Percentiles rank a stretch among this genome's conserved stretches.
Evolutionary conservation across 2,329 filamentous ascomycete genomes (phyloP).

Genomic region (Diplodia sapinea): DNA sequence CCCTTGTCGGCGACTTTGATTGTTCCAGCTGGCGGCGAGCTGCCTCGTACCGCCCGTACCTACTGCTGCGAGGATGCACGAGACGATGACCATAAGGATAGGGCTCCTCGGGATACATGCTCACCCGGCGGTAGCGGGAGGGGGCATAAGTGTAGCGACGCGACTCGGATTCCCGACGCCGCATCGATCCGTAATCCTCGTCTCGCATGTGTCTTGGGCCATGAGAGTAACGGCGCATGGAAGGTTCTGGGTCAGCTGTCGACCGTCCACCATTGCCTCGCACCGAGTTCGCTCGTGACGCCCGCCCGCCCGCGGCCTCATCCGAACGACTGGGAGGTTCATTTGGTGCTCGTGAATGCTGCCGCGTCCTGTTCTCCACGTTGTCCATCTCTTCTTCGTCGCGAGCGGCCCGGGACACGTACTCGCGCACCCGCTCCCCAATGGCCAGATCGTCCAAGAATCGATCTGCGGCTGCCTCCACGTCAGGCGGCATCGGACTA

Average conservation of each 20-base stretch:
- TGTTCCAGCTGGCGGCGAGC: slow-evolving; percentile 27
- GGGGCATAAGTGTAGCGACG: slow-evolving; percentile 25
- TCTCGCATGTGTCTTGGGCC: not conserved
- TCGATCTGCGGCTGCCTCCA: slow-evolving; percentile 43
- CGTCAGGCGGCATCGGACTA: slow-evolving; percentile 33
- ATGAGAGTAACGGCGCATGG: slow-evolving; percentile 10
- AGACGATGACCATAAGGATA: slow-evolving; percentile 11
- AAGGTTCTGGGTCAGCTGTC: slow-evolving; percentile 14
- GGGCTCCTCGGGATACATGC: slow-evolving; percentile 29
- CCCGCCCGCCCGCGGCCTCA: not conserved
- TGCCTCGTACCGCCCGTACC: slow-evolving; percentile 30
- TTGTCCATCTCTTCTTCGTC: slow-evolving; percentile 29
- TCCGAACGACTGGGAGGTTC: slow-evolving; percentile 4
- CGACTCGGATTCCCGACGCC: slow-evolving; percentile 17
- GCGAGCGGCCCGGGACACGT: slow-evolving; percentile 27
- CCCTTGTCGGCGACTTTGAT: slow-evolving; percentile 26
- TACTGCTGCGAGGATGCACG: slow-evolving; percentile 17
- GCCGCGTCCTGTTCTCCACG: slow-evolving; percentile 23
- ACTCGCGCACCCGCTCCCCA: slow-evolving; percentile 33
- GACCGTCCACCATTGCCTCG: slow-evolving; percentile 9
- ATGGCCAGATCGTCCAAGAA: slow-evolving; percentile 45
- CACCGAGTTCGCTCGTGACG: not conserved
- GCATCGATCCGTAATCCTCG: slow-evolving; percentile 14
- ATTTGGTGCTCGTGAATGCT: slow-evolving; percentile 12
- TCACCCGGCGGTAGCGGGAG: slow-evolving; percentile 25